Conservation (phyloP, 2,329 filamentous ascomycete genomes). For the Hypoxylon sp. region DNA sequence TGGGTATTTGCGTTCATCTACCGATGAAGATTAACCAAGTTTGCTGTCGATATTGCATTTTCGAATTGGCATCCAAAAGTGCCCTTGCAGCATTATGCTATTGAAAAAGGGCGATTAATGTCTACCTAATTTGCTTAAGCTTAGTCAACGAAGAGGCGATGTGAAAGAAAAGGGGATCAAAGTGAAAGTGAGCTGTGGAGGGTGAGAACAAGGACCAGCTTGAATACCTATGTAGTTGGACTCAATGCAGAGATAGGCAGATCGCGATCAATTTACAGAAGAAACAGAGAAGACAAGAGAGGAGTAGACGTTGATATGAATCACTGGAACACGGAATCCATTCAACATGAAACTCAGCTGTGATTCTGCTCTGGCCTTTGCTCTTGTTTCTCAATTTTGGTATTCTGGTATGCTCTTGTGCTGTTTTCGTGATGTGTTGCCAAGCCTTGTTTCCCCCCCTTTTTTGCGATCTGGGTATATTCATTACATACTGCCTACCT, state of each 20-base stretch:
- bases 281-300: constrained; percentile 12
- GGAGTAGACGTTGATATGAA: constrained; percentile 18
- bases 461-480: constrained; percentile 37
- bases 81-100: constrained; percentile 24
- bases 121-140: constrained; percentile 35
- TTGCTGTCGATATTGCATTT: constrained; percentile 16
- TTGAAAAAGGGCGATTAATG: constrained; percentile 29
- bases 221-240: constrained; percentile 40
- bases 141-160: constrained; percentile 22
- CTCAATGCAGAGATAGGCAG: constrained; percentile 44
- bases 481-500: constrained; percentile 17
- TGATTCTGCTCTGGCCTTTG: constrained; percentile 2
- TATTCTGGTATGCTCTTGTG: constrained; percentile 5
- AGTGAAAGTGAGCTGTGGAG: constrained; percentile 1
- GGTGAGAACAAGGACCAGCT: constrained; percentile 23
- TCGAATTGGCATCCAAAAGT: constrained; percentile 21
- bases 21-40: constrained; percentile 17
- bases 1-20: constrained; percentile 18
- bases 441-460: constrained; percentile 8
- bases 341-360: constrained; percentile 4
- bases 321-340: constrained; percentile 13
- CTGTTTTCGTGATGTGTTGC: constrained; percentile 7
- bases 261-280: constrained; percentile 40
- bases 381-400: constrained; percentile 6
- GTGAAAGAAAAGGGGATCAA: neutral